These are phyloP conservation scores for Agarophyton chilense DNA, from an alignment of 23 red algal genomes.

Conservation along the genomic window DNA sequence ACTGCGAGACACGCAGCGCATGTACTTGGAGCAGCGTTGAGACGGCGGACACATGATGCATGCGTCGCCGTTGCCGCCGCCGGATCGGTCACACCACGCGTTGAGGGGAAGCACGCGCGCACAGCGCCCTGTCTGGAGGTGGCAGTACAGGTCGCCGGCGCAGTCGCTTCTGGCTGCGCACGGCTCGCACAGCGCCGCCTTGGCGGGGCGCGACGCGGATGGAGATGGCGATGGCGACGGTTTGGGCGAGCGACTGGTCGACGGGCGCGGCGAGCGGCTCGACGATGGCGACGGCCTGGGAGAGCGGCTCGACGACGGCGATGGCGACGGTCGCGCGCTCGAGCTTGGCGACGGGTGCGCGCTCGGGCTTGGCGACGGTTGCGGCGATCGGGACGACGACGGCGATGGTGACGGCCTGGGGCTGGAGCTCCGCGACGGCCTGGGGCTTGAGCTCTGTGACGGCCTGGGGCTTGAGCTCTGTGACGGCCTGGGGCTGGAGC, in stretches of 20 bases:
- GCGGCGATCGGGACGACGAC: neutral
- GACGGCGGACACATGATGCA: constrained; percentile 15
- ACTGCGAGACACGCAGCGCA: constrained; percentile 3
- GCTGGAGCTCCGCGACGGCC: neutral
- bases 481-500: neutral
- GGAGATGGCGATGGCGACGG: neutral
- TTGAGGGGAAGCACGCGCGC: neutral
- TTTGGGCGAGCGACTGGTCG: neutral
- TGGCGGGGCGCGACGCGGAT: neutral
- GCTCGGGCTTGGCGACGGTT: constrained; percentile 15
- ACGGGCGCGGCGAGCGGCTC: constrained; percentile 6
- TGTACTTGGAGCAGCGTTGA: neutral
- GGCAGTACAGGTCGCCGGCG: neutral
- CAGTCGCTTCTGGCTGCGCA: neutral
- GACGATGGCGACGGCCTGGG: neutral
- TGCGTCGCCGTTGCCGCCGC: constrained; percentile 19
- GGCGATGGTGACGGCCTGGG: constrained; percentile 11
- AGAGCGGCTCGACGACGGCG: neutral
- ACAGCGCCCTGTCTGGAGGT: neutral
- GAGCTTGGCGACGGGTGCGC: neutral
- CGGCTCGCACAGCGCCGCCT: neutral
- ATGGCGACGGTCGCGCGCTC: neutral
- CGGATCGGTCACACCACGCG: neutral
- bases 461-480: neutral
- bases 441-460: neutral